Conservation (phyloP, 495 filamentous ascomycete species). For the Penicillium canariense region DNA sequence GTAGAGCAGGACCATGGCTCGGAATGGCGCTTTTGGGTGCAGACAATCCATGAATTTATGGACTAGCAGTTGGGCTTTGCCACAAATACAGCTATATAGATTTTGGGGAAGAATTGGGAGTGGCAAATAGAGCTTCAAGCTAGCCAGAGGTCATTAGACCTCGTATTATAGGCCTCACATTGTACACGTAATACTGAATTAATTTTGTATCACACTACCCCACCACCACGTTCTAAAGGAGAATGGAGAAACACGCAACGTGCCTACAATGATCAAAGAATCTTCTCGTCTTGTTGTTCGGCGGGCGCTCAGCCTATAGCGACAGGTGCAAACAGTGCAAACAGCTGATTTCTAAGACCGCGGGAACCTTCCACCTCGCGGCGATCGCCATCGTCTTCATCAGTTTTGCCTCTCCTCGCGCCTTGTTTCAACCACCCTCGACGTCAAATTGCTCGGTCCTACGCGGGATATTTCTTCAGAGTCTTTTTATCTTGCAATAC, state of each 20-base stretch:
- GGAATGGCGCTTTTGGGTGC: conserved; percentile 30
- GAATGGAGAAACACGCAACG: too few species aligned
- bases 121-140: neutral
- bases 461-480: neutral
- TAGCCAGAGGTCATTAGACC: too few species aligned
- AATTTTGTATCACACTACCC: too few species aligned
- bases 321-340: conserved; percentile 9
- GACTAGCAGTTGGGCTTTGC: conserved; percentile 34
- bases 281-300: neutral
- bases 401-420: neutral
- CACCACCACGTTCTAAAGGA: too few species aligned
- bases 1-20: conserved; percentile 43
- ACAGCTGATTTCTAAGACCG: conserved; percentile 20
- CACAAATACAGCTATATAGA: neutral
- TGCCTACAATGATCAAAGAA: too few species aligned
- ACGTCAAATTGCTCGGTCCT: neutral
- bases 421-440: neutral
- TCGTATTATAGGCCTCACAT: too few species aligned
- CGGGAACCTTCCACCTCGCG: conserved; percentile 1
- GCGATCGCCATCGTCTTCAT: neutral
- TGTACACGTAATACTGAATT: too few species aligned
- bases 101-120: neutral
- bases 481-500: neutral
- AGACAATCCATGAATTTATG: conserved; percentile 35
- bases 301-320: neutral